phyloP scores from a whole-genome alignment of 768 basidiomycete species.

The Ephemerocybe angulata region DNA sequence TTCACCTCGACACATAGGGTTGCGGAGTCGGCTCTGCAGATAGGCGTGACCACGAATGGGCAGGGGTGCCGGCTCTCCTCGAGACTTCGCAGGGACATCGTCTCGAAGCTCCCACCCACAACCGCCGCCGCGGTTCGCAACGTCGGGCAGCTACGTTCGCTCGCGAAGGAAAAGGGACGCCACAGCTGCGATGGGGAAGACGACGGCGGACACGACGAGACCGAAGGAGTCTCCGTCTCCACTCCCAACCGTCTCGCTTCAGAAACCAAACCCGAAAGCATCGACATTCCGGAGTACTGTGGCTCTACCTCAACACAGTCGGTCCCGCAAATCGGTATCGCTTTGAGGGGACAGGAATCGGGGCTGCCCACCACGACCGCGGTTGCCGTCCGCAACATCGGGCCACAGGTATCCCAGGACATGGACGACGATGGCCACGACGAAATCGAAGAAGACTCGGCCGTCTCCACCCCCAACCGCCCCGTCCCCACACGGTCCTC shows the following conservation, averaged over 20 bases:
- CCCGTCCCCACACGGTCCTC: slow-evolving; percentile 54
- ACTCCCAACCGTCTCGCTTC: no score
- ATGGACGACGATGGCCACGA: slow-evolving; percentile 29
- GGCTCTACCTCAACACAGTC: no score
- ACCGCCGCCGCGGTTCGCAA: slow-evolving; percentile 73
- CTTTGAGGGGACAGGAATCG: no score
- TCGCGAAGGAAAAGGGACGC: slow-evolving; percentile 42
- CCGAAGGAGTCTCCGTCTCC: no score
- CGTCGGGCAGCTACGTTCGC: slow-evolving; percentile 62
- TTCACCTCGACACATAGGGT: slow-evolving; percentile 88
- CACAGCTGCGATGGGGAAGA: no score
- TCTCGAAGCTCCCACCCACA: slow-evolving; percentile 66
- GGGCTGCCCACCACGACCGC: no score
- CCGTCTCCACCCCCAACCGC: slow-evolving; percentile 58
- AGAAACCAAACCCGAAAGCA: no score
- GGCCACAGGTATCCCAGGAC: no score
- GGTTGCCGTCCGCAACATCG: no score
- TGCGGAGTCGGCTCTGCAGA: slow-evolving; percentile 57
- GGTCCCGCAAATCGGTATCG: no score
- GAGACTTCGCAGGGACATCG: slow-evolving; percentile 78
- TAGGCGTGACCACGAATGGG: slow-evolving; percentile 89
- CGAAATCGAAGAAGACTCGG: slow-evolving; percentile 52
- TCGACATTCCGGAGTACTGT: no score
- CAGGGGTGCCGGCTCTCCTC: slow-evolving; percentile 87
- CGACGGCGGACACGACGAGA: no score